Evolutionary conservation across 2,329 filamentous ascomycete genomes (phyloP).

Genomic region (Xylariomycetidae sp.): DNA sequence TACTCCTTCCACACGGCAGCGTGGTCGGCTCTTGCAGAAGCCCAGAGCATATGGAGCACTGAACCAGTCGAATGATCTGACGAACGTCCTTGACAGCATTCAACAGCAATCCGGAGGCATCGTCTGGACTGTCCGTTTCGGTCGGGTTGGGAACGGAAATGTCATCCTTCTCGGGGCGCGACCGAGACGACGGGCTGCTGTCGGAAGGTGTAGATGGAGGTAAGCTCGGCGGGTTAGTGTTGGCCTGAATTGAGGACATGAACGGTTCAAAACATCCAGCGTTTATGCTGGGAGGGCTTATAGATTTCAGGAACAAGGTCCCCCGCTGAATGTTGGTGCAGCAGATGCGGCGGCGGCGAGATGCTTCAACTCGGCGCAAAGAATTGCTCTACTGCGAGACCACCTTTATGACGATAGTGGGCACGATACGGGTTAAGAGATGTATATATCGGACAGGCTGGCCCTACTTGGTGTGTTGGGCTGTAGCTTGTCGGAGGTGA

Average conservation of each 20-base stretch:
- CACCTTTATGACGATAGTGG: too few relatives aligned
- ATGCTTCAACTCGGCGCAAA: too few relatives aligned
- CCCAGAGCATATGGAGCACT: conserved; percentile 70
- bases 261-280: conserved; percentile 10
- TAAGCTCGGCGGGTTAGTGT: conserved; percentile 12
- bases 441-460: neutral
- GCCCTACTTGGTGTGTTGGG: neutral
- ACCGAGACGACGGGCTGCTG: conserved; percentile 9
- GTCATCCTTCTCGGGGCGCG: conserved; percentile 13
- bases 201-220: conserved; percentile 16
- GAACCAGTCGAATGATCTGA: conserved; percentile 66
- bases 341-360: too few relatives aligned
- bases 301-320: neutral
- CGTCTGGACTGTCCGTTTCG: conserved; percentile 13
- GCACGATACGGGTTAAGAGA: too few relatives aligned
- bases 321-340: neutral
- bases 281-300: neutral
- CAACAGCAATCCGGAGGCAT: conserved; percentile 26
- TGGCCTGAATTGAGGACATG: conserved; percentile 25
- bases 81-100: conserved; percentile 53
- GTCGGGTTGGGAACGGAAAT: conserved; percentile 11
- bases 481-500: neutral
- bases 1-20: conserved; percentile 73
- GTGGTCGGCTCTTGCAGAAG: conserved; percentile 66
- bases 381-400: too few relatives aligned